Base-by-base conservation (phyloP, 306 rosid genomes). In the Cicer bijugum region DNA sequence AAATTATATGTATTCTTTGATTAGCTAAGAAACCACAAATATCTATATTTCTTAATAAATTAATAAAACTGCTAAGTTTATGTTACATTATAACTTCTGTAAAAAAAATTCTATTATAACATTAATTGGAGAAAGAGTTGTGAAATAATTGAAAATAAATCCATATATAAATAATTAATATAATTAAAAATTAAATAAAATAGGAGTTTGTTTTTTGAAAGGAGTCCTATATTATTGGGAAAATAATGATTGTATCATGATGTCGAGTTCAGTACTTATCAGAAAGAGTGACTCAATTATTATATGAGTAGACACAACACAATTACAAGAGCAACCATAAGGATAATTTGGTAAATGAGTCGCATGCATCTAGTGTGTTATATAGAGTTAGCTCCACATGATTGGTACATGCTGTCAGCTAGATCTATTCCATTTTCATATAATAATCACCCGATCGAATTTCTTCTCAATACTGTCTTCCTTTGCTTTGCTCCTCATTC, bases 261-360 rank as follows among this genome's bases (percentile, higher is more conserved):
- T 50, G 37, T 57, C 64, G 19, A 10, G 64, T 17, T 42, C 23
- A 71, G 62, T 58, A 55, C 23, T 47, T 12, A 57, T 78, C 81
- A 55, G 8, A 63, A 8, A 71, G 11, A 50, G 67, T 53, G 78
- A 67, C 67, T 57, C 83, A 74, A 75, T 80, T 69, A 75, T 80
- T 69, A 80, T 61, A 51, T 51, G 48, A 63, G 33, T 71, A 75
- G 48, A 64, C 38, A 63, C 12, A 61, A 3, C 48, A 62, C 64
- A 56, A 15, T 1, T 5, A 11, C 9, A 8, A 39, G 19, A 9
- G 12, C 14, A 16, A 10, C 17, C 3, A 1, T 1, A 74, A 76
- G 97, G 98, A 85, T 64, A 52, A 0, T 85, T 81, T 52, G 68
- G 97, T 81, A 84, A 80, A 48, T 74, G 67, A 67, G 2, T 1